A percentile compares a stretch with the other conserved stretches of the same genome.
Evolutionary conservation across 148 eudicot genomes (phyloP).

Genomic region (Pouteria glomerata): DNA sequence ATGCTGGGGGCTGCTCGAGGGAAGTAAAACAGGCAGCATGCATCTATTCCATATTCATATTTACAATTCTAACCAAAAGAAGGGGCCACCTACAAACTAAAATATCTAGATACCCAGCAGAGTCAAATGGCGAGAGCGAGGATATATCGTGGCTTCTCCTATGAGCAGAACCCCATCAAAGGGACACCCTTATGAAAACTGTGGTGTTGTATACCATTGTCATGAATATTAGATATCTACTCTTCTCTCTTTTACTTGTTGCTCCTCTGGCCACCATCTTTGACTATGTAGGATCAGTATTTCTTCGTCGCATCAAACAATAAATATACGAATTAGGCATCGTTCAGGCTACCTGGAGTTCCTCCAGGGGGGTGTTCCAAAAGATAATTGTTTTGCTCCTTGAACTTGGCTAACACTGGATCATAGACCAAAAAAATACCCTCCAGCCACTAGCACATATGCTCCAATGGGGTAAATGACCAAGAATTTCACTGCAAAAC

Average conservation of each 20-base stretch:
- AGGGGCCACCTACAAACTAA: slow-evolving; percentile 13
- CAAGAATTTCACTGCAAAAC: slow-evolving; percentile 27
- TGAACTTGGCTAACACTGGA: slow-evolving; percentile 15
- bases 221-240: not conserved
- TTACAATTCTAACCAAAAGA: slow-evolving; percentile 8
- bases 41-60: slow-evolving; percentile 20
- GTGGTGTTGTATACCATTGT: slow-evolving; percentile 9
- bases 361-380: slow-evolving; percentile 9
- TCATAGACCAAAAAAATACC: slow-evolving; percentile 10
- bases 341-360: slow-evolving; percentile 10
- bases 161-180: slow-evolving; percentile 5
- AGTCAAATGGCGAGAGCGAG: slow-evolving; percentile 20
- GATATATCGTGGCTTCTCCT: slow-evolving; percentile 11
- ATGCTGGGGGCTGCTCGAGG: not conserved
- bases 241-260: not conserved
- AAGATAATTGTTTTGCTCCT: slow-evolving; percentile 2
- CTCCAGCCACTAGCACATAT: slow-evolving; percentile 23
- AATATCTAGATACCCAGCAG: slow-evolving; percentile 13
- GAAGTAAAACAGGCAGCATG: slow-evolving; percentile 8
- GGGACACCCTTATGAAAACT: slow-evolving; percentile 15
- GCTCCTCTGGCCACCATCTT: slow-evolving; percentile 16
- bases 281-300: slow-evolving; percentile 17
- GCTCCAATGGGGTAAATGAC: slow-evolving; percentile 18
- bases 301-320: slow-evolving; percentile 12
- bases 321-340: slow-evolving; percentile 18